Conservation (phyloP, 495 filamentous ascomycete genomes). For the Trichoderma parareesei region DNA sequence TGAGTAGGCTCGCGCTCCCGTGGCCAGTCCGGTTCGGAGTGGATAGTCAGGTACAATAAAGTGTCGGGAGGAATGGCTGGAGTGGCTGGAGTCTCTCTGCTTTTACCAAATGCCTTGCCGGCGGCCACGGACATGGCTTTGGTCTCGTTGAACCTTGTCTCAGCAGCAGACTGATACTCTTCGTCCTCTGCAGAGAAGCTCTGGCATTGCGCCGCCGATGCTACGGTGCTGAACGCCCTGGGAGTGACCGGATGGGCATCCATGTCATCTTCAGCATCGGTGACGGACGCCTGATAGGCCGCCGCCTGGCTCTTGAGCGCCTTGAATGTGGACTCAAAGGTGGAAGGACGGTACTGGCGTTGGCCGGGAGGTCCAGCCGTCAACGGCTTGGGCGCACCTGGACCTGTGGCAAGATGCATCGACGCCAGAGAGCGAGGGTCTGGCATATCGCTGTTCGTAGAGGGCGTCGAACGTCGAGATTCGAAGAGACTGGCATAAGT, state of each 20-base stretch:
- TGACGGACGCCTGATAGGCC: background rate
- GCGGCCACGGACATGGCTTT: too few species aligned
- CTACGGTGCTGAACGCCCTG: background rate
- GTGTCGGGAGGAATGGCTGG: background rate
- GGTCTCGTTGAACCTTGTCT: too few species aligned
- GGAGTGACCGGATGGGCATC: background rate
- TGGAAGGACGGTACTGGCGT: constrained; percentile 27
- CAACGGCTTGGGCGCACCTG: constrained; percentile 35
- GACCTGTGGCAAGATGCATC: background rate
- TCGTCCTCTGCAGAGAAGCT: background rate
- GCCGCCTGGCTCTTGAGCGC: background rate
- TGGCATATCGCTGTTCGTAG: constrained; percentile 11
- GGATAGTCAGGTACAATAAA: background rate
- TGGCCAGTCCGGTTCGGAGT: background rate
- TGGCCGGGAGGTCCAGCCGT: constrained; percentile 41
- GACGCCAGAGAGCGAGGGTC: background rate
- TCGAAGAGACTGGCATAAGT: background rate
- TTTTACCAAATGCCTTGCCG: too few species aligned
- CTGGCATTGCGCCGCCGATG: background rate
- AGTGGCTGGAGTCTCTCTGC: too few species aligned
- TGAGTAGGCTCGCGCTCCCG: background rate
- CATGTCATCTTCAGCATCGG: background rate
- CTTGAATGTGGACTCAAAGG: constrained; percentile 19
- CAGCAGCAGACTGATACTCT: too few species aligned
- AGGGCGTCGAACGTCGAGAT: constrained; percentile 13